phyloP scores from a whole-genome alignment of 83 land plant genomes.

The Isoetes engelmannii region DNA sequence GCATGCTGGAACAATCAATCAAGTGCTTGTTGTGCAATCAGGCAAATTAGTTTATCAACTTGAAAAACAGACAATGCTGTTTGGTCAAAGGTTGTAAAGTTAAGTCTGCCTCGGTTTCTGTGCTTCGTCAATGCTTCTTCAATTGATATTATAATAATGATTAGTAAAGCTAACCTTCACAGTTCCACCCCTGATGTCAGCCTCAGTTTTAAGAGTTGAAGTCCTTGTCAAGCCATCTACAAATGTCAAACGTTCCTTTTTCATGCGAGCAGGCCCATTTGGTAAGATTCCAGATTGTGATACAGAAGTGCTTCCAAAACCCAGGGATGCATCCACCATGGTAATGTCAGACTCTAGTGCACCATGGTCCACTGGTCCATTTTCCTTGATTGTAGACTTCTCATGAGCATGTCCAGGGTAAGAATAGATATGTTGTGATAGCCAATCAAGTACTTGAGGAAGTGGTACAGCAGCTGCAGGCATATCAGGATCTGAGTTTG shows the following conservation, averaged over 20 bases:
- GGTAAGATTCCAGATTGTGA: constrained; percentile 23
- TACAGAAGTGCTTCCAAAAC: constrained; percentile 15
- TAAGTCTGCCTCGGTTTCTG: no score
- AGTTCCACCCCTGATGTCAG: constrained; percentile 63
- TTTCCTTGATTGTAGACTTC: constrained; percentile 44
- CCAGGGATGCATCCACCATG: constrained; percentile 59
- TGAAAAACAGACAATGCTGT: no score
- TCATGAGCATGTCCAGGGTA: constrained; percentile 51
- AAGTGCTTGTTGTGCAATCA: no score
- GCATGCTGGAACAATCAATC: no score
- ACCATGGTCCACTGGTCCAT: constrained; percentile 37
- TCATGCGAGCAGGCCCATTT: constrained; percentile 21
- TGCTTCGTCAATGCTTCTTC: no score
- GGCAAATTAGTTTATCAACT: no score
- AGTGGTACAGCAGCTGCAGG: constrained; percentile 91
- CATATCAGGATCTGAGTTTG: constrained; percentile 98
- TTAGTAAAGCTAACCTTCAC: constrained; percentile 50
- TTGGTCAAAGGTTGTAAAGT: no score
- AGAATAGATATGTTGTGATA: constrained; percentile 56
- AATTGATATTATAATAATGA: no score
- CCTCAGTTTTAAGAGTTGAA: constrained; percentile 63
- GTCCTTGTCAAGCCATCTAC: constrained; percentile 80
- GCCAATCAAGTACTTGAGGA: constrained; percentile 76
- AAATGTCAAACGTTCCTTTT: constrained; percentile 43
- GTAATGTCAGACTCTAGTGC: constrained; percentile 57